Conservation (phyloP, 208 protist genomes). For the Leishmania guyanensis region DNA sequence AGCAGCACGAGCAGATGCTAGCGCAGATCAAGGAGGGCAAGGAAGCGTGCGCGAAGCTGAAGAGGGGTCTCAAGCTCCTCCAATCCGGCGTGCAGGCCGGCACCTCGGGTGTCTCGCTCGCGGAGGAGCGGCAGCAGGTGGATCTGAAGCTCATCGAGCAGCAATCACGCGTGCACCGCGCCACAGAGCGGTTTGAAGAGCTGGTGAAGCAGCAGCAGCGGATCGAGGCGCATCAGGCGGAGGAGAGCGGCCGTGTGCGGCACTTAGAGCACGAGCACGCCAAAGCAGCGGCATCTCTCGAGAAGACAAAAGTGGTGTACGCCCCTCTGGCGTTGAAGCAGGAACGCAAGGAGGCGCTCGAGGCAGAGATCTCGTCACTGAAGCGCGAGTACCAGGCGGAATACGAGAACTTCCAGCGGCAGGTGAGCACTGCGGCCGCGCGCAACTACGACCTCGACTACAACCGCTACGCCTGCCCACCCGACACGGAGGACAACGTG, state of each 20-base stretch:
- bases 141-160: slow-evolving; percentile 67
- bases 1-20: slow-evolving; percentile 46
- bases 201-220: slow-evolving; percentile 53
- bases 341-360: slow-evolving; percentile 41
- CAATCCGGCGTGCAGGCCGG: slow-evolving; percentile 80
- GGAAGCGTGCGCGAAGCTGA: slow-evolving; percentile 62
- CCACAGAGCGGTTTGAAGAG: slow-evolving; percentile 49
- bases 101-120: slow-evolving; percentile 76
- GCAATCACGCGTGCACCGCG: slow-evolving; percentile 43
- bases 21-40: slow-evolving; percentile 52
- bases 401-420: slow-evolving; percentile 68
- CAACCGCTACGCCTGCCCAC: slow-evolving; percentile 40
- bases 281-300: slow-evolving; percentile 37
- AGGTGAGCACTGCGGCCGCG: slow-evolving; percentile 28
- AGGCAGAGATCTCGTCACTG: slow-evolving; percentile 42
- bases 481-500: slow-evolving; percentile 49
- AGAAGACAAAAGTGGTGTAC: slow-evolving; percentile 37
- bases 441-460: slow-evolving; percentile 79
- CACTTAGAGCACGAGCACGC: slow-evolving; percentile 37
- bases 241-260: slow-evolving; percentile 34
- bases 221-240: slow-evolving; percentile 41
- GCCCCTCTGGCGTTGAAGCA: slow-evolving; percentile 42
- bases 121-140: slow-evolving; percentile 70
- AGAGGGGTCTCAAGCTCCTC: slow-evolving; percentile 70
- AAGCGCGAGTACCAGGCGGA: slow-evolving; percentile 61